Percentiles rank a stretch among this genome's conserved stretches.
phyloP scores from a whole-genome alignment of 495 filamentous ascomycete species.

The Xylaria palmicola region DNA sequence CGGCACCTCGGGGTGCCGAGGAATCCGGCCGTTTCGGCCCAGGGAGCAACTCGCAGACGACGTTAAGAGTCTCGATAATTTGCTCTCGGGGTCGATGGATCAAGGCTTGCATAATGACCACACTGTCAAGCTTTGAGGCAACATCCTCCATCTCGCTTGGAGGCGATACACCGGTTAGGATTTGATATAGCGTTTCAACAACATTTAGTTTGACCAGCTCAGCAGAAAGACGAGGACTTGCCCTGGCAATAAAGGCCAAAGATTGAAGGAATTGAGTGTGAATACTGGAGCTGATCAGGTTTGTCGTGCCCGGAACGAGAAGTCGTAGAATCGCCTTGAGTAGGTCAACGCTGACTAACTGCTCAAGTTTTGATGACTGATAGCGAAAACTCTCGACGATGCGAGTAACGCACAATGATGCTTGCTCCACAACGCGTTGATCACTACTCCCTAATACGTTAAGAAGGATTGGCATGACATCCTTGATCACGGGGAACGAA shows the following conservation, averaged over 20 bases:
- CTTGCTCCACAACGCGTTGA: constrained; percentile 95
- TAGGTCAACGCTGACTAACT: constrained; percentile 82
- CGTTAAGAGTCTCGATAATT: constrained; percentile 94
- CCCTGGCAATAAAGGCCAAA: constrained; percentile 80
- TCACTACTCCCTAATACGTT: constrained; percentile 89
- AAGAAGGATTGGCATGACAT: constrained; percentile 93
- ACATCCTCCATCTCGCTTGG: constrained; percentile 77
- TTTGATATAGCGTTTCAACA: constrained; percentile 97
- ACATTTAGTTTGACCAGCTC: constrained; percentile 96
- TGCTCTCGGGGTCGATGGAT: constrained; percentile 97
- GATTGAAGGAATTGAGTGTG: constrained; percentile 96
- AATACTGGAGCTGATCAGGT: constrained; percentile 90
- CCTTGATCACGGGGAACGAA: constrained; percentile 80
- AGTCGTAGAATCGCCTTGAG: constrained; percentile 86
- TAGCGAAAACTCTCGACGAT: constrained; percentile 96
- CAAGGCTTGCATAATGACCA: constrained; percentile 97
- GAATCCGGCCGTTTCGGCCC: constrained; percentile 56
- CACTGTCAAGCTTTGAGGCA: constrained; percentile 90
- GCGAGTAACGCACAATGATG: constrained; percentile 91
- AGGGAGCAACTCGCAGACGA: constrained; percentile 94
- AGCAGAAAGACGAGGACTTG: constrained; percentile 81
- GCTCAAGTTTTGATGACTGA: constrained; percentile 81
- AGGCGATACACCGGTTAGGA: constrained; percentile 92
- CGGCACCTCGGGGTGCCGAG: constrained; percentile 17
- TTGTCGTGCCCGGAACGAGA: constrained; percentile 89